phyloP scores from a whole-genome alignment of 106 monocot genomes.

The Dioscorea alata region DNA sequence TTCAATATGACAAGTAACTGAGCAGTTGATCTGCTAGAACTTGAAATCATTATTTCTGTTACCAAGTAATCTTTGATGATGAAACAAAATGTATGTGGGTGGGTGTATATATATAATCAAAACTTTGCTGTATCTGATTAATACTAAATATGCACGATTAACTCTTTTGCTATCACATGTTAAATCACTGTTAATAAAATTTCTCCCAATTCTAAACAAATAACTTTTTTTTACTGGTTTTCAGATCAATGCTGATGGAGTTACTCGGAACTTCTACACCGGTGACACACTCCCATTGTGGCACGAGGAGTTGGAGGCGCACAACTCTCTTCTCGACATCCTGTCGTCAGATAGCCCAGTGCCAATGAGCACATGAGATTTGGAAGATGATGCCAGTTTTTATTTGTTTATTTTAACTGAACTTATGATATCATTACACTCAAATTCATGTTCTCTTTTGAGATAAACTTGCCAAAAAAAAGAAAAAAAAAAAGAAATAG shows the following conservation, averaged over 20 bases:
- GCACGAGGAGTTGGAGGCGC: too few species aligned
- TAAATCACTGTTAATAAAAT: background rate
- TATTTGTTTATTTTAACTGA: too few species aligned
- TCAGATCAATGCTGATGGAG: slow-evolving; percentile 71
- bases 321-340: too few species aligned
- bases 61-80: background rate
- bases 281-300: slow-evolving; percentile 65
- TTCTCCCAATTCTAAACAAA: background rate
- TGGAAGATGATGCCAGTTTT: too few species aligned
- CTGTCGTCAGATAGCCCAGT: slow-evolving; percentile 44
- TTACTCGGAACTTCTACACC: slow-evolving; percentile 54
- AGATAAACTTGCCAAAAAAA: too few species aligned
- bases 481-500: too few species aligned
- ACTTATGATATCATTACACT: too few species aligned
- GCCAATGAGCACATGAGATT: slow-evolving; percentile 58
- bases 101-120: background rate
- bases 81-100: background rate
- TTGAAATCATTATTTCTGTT: background rate
- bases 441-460: too few species aligned
- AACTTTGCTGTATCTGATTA: too few species aligned
- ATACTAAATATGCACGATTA: background rate
- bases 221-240: slow-evolving; percentile 1
- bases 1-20: background rate
- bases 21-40: background rate
- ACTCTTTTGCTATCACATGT: too few species aligned